phyloP scores from a whole-genome alignment of 306 rosid species.

The Cucurbita ficifolia region DNA sequence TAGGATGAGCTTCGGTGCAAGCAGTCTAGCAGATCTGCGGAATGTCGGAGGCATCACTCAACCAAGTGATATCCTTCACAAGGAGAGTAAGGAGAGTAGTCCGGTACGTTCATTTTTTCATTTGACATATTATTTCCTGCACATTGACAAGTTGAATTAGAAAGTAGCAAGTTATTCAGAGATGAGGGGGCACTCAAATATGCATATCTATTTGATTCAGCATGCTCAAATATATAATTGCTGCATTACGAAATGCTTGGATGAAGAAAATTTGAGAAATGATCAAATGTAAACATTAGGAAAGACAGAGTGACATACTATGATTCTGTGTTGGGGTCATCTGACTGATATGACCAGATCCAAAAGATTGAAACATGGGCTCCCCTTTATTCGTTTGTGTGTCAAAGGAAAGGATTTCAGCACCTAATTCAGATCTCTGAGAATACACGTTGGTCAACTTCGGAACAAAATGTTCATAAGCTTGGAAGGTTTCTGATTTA shows the following conservation, averaged over 20 bases:
- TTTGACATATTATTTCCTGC: slow-evolving; percentile 6
- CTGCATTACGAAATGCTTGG: background rate
- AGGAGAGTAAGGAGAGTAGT: background rate
- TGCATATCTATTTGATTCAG: slow-evolving; percentile 1
- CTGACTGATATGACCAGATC: background rate
- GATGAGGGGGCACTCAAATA: background rate
- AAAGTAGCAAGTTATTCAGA: background rate
- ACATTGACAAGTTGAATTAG: background rate
- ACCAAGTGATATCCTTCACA: slow-evolving; percentile 5
- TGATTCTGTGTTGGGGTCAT: background rate
- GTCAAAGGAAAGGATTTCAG: background rate
- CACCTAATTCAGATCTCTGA: slow-evolving; percentile 37
- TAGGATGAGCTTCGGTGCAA: background rate
- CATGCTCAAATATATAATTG: background rate
- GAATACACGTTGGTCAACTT: slow-evolving; percentile 21
- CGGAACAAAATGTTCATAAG: slow-evolving; percentile 19
- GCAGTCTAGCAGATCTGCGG: background rate
- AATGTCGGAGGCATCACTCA: background rate
- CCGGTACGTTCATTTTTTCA: slow-evolving; percentile 3
- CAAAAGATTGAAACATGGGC: slow-evolving; percentile 8
- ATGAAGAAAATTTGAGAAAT: background rate
- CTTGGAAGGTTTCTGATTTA: slow-evolving; percentile 13
- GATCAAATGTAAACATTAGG: background rate
- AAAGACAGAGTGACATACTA: background rate
- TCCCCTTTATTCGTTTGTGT: background rate